These are phyloP conservation scores for Casaregolazyma lundiana DNA, from an alignment of 1,139 yeast genomes.

Conservation along the genomic window DNA sequence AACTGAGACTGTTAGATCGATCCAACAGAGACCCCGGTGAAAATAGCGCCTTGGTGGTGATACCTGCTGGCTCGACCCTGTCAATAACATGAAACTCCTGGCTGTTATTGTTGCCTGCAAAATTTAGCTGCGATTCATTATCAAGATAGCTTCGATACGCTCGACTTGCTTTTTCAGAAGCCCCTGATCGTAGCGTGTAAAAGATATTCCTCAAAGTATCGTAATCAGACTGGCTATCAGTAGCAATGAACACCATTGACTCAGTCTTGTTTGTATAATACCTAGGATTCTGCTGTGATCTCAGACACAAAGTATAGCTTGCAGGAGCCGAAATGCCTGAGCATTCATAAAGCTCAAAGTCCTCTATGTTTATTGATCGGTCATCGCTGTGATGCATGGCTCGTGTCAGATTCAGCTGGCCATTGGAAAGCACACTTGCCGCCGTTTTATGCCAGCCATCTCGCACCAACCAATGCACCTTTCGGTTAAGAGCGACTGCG, in stretches of 20 bases:
- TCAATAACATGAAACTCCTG: constrained; percentile 6
- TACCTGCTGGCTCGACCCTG: neutral
- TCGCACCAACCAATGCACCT: constrained; percentile 4
- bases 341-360: constrained; percentile 26
- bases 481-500: constrained; percentile 4
- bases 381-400: constrained; percentile 4
- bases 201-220: constrained; percentile 28
- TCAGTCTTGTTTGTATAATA: constrained; percentile 23
- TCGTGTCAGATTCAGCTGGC: constrained; percentile 1
- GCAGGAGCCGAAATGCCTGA: constrained; percentile 19
- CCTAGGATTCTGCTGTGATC: constrained; percentile 28
- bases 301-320: constrained; percentile 24
- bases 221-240: constrained; percentile 26
- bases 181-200: constrained; percentile 27
- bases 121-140: neutral
- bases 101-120: neutral
- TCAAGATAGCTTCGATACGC: constrained; percentile 4
- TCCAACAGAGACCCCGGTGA: constrained; percentile 10
- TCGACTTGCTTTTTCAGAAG: constrained; percentile 16
- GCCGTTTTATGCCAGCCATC: constrained; percentile 5
- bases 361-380: constrained; percentile 16
- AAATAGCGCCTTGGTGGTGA: neutral
- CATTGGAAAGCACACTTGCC: constrained; percentile 1
- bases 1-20: constrained; percentile 10
- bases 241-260: constrained; percentile 23